Conservation (phyloP, 768 basidiomycete species). For the Hypsizygus marmoreus region DNA sequence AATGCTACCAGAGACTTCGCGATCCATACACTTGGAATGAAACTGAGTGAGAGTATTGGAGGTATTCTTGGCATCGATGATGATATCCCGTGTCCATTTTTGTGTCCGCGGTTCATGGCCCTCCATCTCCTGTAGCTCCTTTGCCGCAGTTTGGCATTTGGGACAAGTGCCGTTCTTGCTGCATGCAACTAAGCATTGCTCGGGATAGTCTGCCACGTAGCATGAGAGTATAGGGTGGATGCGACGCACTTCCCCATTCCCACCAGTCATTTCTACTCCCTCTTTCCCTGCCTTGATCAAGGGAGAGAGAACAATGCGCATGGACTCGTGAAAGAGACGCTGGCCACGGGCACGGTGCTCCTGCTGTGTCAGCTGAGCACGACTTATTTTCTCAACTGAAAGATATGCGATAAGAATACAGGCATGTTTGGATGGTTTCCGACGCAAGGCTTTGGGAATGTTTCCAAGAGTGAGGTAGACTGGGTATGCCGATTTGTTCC, state of each 20-base stretch:
- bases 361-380: conserved; percentile 21
- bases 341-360: conserved; percentile 24
- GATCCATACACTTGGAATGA: conserved; percentile 5
- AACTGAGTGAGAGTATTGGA: conserved; percentile 13
- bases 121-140: conserved; percentile 20
- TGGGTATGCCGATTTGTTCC: conserved; percentile 45
- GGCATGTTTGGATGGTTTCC: conserved; percentile 33
- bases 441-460: conserved; percentile 38
- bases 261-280: conserved; percentile 28
- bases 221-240: conserved; percentile 37
- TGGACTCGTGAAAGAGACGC: conserved; percentile 39
- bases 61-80: conserved; percentile 26
- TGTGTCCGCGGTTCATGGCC: conserved; percentile 2
- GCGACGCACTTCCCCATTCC: conserved; percentile 32
- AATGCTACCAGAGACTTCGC: conserved; percentile 22
- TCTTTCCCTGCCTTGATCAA: conserved; percentile 23
- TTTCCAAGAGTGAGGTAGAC: conserved; percentile 53
- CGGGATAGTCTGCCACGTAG: conserved; percentile 42
- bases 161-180: conserved; percentile 28
- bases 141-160: conserved; percentile 16
- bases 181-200: conserved; percentile 40
- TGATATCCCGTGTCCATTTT: conserved; percentile 6
- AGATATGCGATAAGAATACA: conserved; percentile 43
- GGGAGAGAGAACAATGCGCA: conserved; percentile 29
- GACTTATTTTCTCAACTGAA: conserved; percentile 31